Evolutionary conservation across 345 rosid species (phyloP), one percentile per base, ranked within the genome.

Genomic region (Lepidium aucheri): DNA sequence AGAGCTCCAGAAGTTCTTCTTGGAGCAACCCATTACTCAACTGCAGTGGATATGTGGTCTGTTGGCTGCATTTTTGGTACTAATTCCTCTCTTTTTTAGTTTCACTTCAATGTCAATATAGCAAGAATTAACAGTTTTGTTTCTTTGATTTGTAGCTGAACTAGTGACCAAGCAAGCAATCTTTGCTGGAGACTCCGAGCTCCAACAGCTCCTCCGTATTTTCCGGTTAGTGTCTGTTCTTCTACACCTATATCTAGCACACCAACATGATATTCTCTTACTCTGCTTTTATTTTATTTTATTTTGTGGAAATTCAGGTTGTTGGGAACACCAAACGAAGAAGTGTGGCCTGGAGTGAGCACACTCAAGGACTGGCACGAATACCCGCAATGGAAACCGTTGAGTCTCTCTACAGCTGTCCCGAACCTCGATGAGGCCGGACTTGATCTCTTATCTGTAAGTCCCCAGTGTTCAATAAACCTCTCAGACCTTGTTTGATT

Each of bases 21-120:
- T 67, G 99, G 97, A 22, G 86, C 92, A 40, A 94, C 99, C 46
- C 97, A 94, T 77, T 94, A 94, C 83, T 94, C 99, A 67, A 88
- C 96, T 44, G 92, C 95, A 8, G 97, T 94, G 32, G 99, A 90
- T 70, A 83, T 90, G 78, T 94, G 97, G 97, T 94, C 95, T 53
- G 99, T 90, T 34, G 96, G 84, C 71, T 91, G 96, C 58, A 86
- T 94, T 30, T 94, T 94, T 65, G 99, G 99, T 94, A 65, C 50
- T 16, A 6, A 4, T 13, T 42, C 20, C 11, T 54, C 53, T 46
- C 49, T 30, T 68, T 17, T 11, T 33, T 47, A 3, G 36, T 42
- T 52, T 52, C 39, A 18, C 38, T 73, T 73, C 35, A 38, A 3
- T 60, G 47, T 43, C 28, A 46, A 2, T 39, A 45, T 51, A 18